phyloP scores from a whole-genome alignment of 257 asterid genomes.

The Cruciata laevipes region DNA sequence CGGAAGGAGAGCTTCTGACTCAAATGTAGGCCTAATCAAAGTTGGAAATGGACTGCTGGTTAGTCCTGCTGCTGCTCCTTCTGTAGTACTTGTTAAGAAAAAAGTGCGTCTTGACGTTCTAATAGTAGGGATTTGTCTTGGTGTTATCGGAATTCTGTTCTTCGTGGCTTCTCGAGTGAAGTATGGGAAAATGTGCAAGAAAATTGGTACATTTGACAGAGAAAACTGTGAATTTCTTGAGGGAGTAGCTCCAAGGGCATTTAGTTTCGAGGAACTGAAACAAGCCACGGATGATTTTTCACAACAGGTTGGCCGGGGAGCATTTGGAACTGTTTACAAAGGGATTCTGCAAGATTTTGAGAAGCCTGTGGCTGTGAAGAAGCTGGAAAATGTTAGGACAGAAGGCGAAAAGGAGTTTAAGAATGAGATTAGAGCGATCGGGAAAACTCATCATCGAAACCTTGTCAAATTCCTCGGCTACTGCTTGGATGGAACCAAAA shows the following conservation, averaged over 20 bases:
- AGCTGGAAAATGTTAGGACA: constrained; percentile 26
- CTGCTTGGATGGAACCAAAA: constrained; percentile 35
- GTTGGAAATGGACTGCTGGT: constrained; percentile 4
- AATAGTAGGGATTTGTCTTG: background rate
- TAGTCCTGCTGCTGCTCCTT: background rate
- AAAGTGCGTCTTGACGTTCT: constrained; percentile 1
- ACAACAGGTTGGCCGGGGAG: constrained; percentile 44
- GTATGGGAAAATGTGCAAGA: background rate
- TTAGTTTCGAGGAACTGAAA: background rate
- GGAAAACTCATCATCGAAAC: constrained; percentile 45
- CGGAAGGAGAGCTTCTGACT: constrained; percentile 24
- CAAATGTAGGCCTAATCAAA: constrained; percentile 29
- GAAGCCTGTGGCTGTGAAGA: constrained; percentile 41
- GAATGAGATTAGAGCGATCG: constrained; percentile 41
- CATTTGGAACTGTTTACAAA: constrained; percentile 42
- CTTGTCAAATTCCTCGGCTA: constrained; percentile 49
- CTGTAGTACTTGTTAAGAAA: background rate
- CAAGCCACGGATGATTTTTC: constrained; percentile 34
- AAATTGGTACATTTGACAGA: background rate
- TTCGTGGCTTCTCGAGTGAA: background rate
- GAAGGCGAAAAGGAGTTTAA: constrained; percentile 45
- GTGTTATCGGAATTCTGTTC: background rate
- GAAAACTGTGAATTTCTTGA: background rate
- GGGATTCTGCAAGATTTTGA: constrained; percentile 19
- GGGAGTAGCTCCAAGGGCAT: background rate